Evolutionary conservation across 2,329 filamentous ascomycete genomes (phyloP).

Genomic region (Ascochyta fabae): DNA sequence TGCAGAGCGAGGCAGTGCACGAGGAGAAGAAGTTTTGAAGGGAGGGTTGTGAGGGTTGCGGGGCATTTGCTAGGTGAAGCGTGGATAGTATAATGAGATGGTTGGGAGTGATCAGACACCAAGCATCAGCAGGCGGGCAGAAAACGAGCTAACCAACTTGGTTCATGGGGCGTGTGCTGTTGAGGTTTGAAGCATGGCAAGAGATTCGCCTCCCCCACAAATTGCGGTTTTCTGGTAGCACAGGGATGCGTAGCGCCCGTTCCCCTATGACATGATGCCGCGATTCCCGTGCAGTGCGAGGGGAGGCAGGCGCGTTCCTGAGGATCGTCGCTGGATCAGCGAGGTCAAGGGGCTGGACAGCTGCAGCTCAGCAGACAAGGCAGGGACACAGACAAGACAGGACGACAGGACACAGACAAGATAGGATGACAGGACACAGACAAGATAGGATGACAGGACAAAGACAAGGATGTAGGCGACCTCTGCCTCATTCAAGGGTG

Average conservation of each 20-base stretch:
- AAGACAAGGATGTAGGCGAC: too few relatives aligned
- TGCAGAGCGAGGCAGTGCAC: slow-evolving; percentile 22
- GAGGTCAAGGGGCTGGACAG: slow-evolving; percentile 3
- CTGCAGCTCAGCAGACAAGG: background rate
- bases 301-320: slow-evolving; percentile 16
- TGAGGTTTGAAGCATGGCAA: background rate
- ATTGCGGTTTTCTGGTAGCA: background rate
- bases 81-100: background rate
- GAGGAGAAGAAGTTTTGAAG: slow-evolving; percentile 15
- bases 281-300: slow-evolving; percentile 10
- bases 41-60: background rate
- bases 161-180: background rate
- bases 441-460: too few relatives aligned
- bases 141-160: background rate
- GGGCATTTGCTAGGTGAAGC: background rate
- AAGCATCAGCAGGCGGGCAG: background rate
- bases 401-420: too few relatives aligned
- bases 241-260: slow-evolving; percentile 7
- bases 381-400: too few relatives aligned
- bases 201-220: slow-evolving; percentile 15
- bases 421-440: too few relatives aligned
- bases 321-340: slow-evolving; percentile 8
- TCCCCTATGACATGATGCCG: slow-evolving; percentile 8
- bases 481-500: too few relatives aligned
- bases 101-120: background rate